These are phyloP conservation scores for Dimargaris cristalligena DNA, from an alignment of 192 early-diverging fungal species.

Conservation along the genomic window DNA sequence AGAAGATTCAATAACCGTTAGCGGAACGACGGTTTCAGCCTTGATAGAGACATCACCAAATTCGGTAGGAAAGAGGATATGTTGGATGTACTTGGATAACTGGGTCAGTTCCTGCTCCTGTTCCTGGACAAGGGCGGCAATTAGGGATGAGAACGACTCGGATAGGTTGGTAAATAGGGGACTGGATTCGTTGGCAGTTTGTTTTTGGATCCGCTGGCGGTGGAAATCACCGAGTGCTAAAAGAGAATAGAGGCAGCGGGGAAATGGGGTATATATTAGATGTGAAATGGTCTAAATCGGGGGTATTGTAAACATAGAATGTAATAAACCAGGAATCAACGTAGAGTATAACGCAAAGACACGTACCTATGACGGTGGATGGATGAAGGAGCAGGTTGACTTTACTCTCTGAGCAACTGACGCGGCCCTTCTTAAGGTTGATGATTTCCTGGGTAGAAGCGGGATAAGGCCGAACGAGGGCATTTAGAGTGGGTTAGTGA, in stretches of 20 bases:
- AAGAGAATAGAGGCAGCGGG: too few relatives aligned
- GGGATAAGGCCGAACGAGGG: too few relatives aligned
- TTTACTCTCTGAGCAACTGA: not conserved
- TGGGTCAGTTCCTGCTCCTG: conserved; percentile 15
- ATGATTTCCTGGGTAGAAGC: not conserved
- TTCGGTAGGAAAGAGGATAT: conserved; percentile 23
- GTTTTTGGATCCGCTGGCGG: not conserved
- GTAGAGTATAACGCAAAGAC: too few relatives aligned
- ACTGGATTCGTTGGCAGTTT: too few relatives aligned
- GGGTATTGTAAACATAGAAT: too few relatives aligned
- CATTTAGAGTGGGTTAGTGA: too few relatives aligned
- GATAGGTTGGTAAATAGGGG: not conserved
- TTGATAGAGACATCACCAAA: conserved; percentile 18
- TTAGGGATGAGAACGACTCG: conserved; percentile 6
- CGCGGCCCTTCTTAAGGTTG: not conserved
- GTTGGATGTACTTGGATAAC: conserved; percentile 18
- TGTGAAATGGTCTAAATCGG: too few relatives aligned
- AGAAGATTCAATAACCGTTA: not conserved
- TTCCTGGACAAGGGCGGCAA: conserved; percentile 28
- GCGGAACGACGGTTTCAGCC: conserved; percentile 18
- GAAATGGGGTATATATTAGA: too few relatives aligned
- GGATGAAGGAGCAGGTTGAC: not conserved
- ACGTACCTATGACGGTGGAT: not conserved
- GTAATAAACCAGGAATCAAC: too few relatives aligned
- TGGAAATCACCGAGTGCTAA: conserved; percentile 7